phyloP scores from a whole-genome alignment of 305 asterid genomes.

The Fraxinus dipetala region DNA sequence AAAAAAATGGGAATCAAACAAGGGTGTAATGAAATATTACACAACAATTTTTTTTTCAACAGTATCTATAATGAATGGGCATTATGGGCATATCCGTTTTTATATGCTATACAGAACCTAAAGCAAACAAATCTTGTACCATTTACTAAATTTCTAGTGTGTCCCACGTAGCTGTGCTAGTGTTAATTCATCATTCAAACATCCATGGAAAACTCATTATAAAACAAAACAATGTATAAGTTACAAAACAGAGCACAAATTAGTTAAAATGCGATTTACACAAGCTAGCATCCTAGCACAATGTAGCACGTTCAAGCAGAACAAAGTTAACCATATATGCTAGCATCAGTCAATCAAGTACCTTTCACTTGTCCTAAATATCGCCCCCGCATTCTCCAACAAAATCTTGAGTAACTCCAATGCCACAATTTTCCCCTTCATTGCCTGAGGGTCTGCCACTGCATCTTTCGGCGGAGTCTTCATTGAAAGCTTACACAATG shows the following conservation, averaged over 20 bases:
- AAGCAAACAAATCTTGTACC: constrained; percentile 4
- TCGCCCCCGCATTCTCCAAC: constrained; percentile 95
- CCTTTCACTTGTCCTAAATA: constrained; percentile 96
- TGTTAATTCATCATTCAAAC: constrained; percentile 17
- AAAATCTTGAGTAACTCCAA: constrained; percentile 93
- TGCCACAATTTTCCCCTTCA: constrained; percentile 95
- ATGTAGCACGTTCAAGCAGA: constrained; percentile 6
- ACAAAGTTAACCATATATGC: neutral
- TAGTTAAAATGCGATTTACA: constrained; percentile 3
- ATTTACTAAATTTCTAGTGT: constrained; percentile 14
- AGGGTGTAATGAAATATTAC: neutral
- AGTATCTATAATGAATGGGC: neutral
- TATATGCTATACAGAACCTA: neutral
- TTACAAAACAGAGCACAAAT: constrained; percentile 8
- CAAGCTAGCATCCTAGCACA: constrained; percentile 10
- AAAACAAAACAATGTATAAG: neutral
- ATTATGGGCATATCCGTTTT: neutral
- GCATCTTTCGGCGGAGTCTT: constrained; percentile 98
- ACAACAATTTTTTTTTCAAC: constrained; percentile 3
- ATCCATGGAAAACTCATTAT: neutral
- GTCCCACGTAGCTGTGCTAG: constrained; percentile 7
- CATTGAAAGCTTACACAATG: constrained; percentile 94
- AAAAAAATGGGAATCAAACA: neutral
- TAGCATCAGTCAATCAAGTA: constrained; percentile 19
- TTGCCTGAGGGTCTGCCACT: constrained; percentile 73